These are phyloP conservation scores for Xanthoconium separans DNA, from an alignment of 1,284 basidiomycete species.

Conservation along the genomic window DNA sequence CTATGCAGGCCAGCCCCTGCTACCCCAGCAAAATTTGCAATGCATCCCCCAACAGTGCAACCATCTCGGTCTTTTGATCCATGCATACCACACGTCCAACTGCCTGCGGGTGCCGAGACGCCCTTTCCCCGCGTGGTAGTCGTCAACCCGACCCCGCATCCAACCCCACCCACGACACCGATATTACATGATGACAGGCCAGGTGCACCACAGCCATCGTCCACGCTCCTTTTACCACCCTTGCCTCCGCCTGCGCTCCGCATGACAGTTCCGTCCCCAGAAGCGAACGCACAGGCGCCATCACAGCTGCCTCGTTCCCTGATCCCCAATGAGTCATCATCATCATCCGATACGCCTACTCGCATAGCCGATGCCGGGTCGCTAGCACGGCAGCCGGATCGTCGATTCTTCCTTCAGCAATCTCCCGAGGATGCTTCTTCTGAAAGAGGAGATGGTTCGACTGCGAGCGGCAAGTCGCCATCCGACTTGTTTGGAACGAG, in stretches of 20 bases:
- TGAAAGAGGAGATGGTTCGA: conserved; percentile 32
- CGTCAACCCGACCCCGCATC: conserved; percentile 55
- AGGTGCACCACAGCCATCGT: conserved; percentile 21
- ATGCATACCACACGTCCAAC: conserved; percentile 23
- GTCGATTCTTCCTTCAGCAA: conserved; percentile 45
- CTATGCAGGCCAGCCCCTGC: conserved; percentile 3
- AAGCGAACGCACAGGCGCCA: neutral
- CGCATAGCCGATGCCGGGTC: conserved; percentile 25
- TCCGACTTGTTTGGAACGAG: conserved; percentile 35
- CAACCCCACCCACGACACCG: conserved; percentile 56
- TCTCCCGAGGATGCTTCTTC: conserved; percentile 41
- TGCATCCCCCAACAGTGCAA: conserved; percentile 1
- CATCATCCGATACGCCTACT: conserved; percentile 8
- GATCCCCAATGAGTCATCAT: neutral
- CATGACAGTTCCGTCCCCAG: neutral
- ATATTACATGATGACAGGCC: conserved; percentile 22
- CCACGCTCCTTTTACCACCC: conserved; percentile 34
- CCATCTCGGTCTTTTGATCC: conserved; percentile 8
- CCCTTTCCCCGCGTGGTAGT: conserved; percentile 51
- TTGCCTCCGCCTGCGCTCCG: conserved; percentile 23
- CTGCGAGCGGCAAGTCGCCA: conserved; percentile 30
- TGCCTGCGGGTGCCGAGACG: conserved; percentile 19
- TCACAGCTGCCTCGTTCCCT: conserved; percentile 1
- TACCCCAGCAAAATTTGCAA: conserved; percentile 2
- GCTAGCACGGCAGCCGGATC: conserved; percentile 30